Evolutionary conservation across 108 stramenopile species (phyloP), one percentile per base, ranked within the genome.

Genomic region (Nitzschia palea): DNA sequence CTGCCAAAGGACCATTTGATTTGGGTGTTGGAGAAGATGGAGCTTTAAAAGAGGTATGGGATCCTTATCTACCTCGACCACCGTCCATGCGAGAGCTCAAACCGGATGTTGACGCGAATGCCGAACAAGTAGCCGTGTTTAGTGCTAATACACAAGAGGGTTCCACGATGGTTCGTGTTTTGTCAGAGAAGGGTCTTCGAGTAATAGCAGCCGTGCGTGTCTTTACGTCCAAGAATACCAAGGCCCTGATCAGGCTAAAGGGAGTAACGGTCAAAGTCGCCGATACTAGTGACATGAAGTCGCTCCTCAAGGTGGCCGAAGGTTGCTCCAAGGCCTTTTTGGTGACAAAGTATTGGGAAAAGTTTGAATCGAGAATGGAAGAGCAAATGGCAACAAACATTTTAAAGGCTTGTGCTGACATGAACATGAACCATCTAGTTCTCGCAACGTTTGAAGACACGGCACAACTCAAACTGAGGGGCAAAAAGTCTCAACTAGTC

Each of bases 391-490:
- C 82, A 0, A 50, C 42, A 2, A 69, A 70, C 23, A 75, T 83
- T 28, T 28, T 83, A 40, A 47, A 42, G 31, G 78, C 82, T 26
- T 79, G 72, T 44, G 71, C 75, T 0, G 42, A 66, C 17, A 67
- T 62, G 35, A 62, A 50, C 5, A 68, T 83, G 20, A 44, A 74
- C 52, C 71, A 67, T 33, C 27, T 83, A 22, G 74, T 79, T 28
- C 34, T 83, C 54, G 67, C 78, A 0, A 79, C 82, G 34, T 79
- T 83, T 57, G 82, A 83, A 68, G 82, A 83, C 40, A 83, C 77
- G 0, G 34, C 43, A 4, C 48, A 55, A 14, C 58, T 83, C 9
- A 71, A 70, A 31, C 3, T 34, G 14, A 44, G 68, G 3, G 63
- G 67, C 15, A 56, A 56, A 32, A 76, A 68, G 52, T 79, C 78